A percentile compares a stretch with the other conserved stretches of the same genome.
phyloP scores from a whole-genome alignment of 768 basidiomycete species.

The Lactarius sanguifluus region DNA sequence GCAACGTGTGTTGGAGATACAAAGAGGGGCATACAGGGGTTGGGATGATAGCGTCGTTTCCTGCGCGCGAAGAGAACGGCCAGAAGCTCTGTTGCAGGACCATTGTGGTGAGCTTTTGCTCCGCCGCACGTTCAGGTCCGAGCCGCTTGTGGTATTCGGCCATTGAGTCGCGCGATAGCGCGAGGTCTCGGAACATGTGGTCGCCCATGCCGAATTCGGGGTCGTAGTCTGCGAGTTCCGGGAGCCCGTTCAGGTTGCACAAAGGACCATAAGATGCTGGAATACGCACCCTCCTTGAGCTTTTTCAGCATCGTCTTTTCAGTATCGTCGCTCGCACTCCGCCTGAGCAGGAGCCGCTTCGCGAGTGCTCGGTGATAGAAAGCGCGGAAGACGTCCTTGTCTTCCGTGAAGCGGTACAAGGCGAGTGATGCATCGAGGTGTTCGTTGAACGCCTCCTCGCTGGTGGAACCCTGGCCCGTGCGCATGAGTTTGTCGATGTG shows the following conservation, averaged over 20 bases:
- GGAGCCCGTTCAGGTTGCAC: background rate
- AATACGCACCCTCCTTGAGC: slow-evolving; percentile 63
- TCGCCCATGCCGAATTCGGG: slow-evolving; percentile 94
- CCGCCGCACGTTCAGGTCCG: slow-evolving; percentile 34
- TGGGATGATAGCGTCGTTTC: slow-evolving; percentile 53
- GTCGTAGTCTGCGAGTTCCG: slow-evolving; percentile 69
- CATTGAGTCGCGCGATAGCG: slow-evolving; percentile 73
- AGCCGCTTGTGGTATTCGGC: slow-evolving; percentile 54
- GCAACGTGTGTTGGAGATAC: background rate
- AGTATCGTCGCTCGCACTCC: slow-evolving; percentile 83
- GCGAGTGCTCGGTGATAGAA: slow-evolving; percentile 89
- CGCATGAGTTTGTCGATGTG: slow-evolving; percentile 87
- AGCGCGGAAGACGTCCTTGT: slow-evolving; percentile 91
- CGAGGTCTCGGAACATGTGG: slow-evolving; percentile 92
- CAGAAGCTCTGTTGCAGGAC: slow-evolving; percentile 87
- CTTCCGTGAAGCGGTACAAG: slow-evolving; percentile 84
- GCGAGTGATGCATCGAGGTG: slow-evolving; percentile 65
- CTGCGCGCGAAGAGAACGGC: slow-evolving; percentile 67
- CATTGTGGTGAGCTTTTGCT: slow-evolving; percentile 64
- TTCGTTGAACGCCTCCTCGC: slow-evolving; percentile 61
- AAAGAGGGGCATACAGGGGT: slow-evolving; percentile 40
- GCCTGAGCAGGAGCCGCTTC: slow-evolving; percentile 81
- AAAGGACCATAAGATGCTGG: background rate
- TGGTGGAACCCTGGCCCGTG: slow-evolving; percentile 71
- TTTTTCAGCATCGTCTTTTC: slow-evolving; percentile 83